A percentile compares a stretch with the other conserved stretches of the same genome.
Conservation (phyloP, 108 stramenopile genomes). For the Skeletonema marinoi region DNA sequence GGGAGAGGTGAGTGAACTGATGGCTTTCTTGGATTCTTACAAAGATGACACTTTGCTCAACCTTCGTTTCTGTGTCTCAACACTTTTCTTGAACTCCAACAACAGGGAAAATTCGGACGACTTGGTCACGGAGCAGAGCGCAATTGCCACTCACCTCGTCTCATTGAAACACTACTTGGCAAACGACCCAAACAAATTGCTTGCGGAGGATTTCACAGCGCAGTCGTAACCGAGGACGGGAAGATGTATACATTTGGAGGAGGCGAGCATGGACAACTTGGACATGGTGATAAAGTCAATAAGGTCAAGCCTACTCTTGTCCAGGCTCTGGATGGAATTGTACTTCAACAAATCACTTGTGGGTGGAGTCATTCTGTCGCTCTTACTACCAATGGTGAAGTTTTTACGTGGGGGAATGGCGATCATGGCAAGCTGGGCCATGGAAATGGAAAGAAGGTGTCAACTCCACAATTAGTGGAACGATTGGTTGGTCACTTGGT, state of each 20-base stretch:
- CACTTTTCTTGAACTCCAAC: too few relatives aligned
- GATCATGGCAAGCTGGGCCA: constrained; percentile 92
- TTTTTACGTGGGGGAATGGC: constrained; percentile 86
- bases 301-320: constrained; percentile 85
- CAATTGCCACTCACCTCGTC: constrained; percentile 84
- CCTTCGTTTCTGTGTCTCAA: too few relatives aligned
- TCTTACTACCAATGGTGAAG: constrained; percentile 69
- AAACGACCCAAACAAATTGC: constrained; percentile 80
- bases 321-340: constrained; percentile 68
- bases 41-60: neutral
- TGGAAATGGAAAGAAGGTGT: constrained; percentile 86
- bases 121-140: constrained; percentile 90
- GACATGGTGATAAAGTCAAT: constrained; percentile 93
- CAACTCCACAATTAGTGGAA: constrained; percentile 86
- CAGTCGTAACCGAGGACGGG: constrained; percentile 89
- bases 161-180: constrained; percentile 83
- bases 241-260: constrained; percentile 91
- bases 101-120: constrained; percentile 91
- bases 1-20: constrained; percentile 61
- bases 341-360: constrained; percentile 91
- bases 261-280: constrained; percentile 90
- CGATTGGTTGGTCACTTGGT: constrained; percentile 88
- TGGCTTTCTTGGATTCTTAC: neutral
- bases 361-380: constrained; percentile 97
- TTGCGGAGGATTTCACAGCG: constrained; percentile 93